phyloP scores from a whole-genome alignment of 1,284 basidiomycete species.

The Agroathelia rolfsii region DNA sequence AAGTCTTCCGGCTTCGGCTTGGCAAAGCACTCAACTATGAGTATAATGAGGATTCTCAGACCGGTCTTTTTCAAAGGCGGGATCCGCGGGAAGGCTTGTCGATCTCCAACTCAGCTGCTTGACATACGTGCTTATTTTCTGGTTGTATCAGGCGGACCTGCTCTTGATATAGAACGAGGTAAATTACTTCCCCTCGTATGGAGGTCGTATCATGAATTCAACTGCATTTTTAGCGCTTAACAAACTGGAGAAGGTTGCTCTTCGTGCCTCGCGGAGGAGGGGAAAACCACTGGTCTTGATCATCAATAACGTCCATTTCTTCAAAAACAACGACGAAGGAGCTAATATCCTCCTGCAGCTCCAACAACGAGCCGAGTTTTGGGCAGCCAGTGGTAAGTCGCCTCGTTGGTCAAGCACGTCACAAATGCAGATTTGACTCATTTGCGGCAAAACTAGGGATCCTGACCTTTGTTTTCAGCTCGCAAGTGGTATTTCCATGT shows the following conservation, averaged over 20 bases:
- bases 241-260: slow-evolving; percentile 81
- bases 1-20: slow-evolving; percentile 72
- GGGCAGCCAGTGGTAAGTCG: slow-evolving; percentile 68
- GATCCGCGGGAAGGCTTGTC: slow-evolving; percentile 68
- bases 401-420: slow-evolving; percentile 10
- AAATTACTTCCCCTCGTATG: slow-evolving; percentile 9
- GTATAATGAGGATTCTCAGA: slow-evolving; percentile 74
- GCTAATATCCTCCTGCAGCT: slow-evolving; percentile 70
- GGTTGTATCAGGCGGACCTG: slow-evolving; percentile 50
- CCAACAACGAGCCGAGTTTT: slow-evolving; percentile 77
- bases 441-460: slow-evolving; percentile 38
- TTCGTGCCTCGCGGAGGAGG: slow-evolving; percentile 45
- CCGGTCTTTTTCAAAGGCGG: slow-evolving; percentile 66
- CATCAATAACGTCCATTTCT: slow-evolving; percentile 71
- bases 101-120: neutral
- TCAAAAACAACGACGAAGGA: slow-evolving; percentile 74
- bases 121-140: slow-evolving; percentile 3
- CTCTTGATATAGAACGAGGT: slow-evolving; percentile 78
- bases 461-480: slow-evolving; percentile 70
- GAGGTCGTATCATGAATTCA: neutral
- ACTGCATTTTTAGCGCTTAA: slow-evolving; percentile 44
- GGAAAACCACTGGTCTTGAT: slow-evolving; percentile 68
- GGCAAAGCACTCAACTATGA: slow-evolving; percentile 77
- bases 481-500: slow-evolving; percentile 32
- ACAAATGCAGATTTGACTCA: slow-evolving; percentile 5